Evolutionary conservation across 805 yeast genomes (phyloP).

Genomic region (Kodamaea fukazawae): DNA sequence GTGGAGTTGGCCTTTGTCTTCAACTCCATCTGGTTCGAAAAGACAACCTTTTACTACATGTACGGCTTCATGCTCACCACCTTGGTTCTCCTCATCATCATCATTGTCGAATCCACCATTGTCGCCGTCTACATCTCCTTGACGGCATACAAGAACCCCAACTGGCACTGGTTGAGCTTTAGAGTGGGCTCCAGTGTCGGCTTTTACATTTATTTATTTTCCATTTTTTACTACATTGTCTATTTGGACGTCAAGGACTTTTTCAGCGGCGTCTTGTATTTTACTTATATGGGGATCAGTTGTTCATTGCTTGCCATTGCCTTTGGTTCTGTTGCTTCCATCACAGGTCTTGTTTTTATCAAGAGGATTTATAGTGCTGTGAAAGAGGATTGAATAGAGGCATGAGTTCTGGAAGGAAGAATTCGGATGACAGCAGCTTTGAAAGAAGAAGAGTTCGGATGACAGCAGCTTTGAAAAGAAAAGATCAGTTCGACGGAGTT

Average conservation of each 20-base stretch:
- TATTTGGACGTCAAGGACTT: slow-evolving; percentile 63
- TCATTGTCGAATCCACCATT: slow-evolving; percentile 69
- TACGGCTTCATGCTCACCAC: slow-evolving; percentile 75
- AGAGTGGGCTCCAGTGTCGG: slow-evolving; percentile 67
- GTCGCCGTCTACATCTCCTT: slow-evolving; percentile 66
- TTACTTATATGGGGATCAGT: slow-evolving; percentile 67
- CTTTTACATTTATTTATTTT: slow-evolving; percentile 64
- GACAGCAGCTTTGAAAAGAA: too few species aligned
- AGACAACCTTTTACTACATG: slow-evolving; percentile 73
- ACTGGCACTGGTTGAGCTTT: slow-evolving; percentile 87
- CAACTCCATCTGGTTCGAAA: slow-evolving; percentile 77
- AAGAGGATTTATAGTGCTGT: slow-evolving; percentile 57
- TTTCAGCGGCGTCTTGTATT: slow-evolving; percentile 64
- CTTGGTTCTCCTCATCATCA: slow-evolving; percentile 53
- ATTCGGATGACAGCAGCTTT: too few species aligned
- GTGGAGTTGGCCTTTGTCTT: slow-evolving; percentile 73
- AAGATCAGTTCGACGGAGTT: too few species aligned
- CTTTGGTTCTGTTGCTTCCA: slow-evolving; percentile 72
- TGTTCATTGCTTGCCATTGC: slow-evolving; percentile 62
- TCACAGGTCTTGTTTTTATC: slow-evolving; percentile 66
- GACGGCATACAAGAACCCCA: slow-evolving; percentile 48
- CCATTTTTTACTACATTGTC: slow-evolving; percentile 61
- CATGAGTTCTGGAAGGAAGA: too few species aligned
- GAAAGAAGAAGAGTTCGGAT: too few species aligned
- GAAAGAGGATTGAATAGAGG: slow-evolving; percentile 54